Base-by-base conservation (phyloP, 306 rosid species). In the Gastrolobium villosum region DNA sequence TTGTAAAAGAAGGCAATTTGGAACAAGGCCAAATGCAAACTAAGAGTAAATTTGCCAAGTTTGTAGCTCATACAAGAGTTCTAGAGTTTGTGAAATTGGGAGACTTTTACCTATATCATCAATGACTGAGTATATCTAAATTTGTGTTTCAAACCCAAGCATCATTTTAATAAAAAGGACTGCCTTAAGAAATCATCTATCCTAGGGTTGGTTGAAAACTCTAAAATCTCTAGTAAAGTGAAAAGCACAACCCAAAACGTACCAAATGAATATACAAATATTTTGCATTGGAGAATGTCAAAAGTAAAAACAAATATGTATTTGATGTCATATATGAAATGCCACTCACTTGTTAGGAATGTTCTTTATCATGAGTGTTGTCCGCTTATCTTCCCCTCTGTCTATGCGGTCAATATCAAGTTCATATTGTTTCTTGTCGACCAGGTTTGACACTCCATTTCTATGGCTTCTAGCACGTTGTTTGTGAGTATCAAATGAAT, bases 351-450 rank as follows among this genome's bases (percentile, higher is more conserved):
- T 90, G 87, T 90, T 90, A 41, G 96, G 96, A 82, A 90, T 90
- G 81, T 90, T 90, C 89, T 90, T 90, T 56, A 90, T 85, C 96
- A 90, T 90, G 76, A 90, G 83, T 6, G 96, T 90, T 46, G 96
- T 88, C 65, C 96, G 86, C 67, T 72, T 72, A 84, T 90, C 93
- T 36, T 87, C 91, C 32, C 88, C 93, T 6, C 11, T 81, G 34
- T 59, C 62, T 52, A 90, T 88, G 75, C 85, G 82, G 50, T 87
- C 90, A 62, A 89, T 44, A 60, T 90, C 87, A 64, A 90, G 96
- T 52, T 88, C 93, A 69, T 70, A 90, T 14, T 82, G 96, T 82
- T 81, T 90, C 86, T 67, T 81, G 80, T 90, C 92, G 40, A 77
- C 70, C 69, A 52, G 79, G 71, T 75, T 87, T 36, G 88, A 46